Evolutionary conservation across 2,329 filamentous ascomycete genomes (phyloP).

Genomic region (Rhynchosporium secalis): DNA sequence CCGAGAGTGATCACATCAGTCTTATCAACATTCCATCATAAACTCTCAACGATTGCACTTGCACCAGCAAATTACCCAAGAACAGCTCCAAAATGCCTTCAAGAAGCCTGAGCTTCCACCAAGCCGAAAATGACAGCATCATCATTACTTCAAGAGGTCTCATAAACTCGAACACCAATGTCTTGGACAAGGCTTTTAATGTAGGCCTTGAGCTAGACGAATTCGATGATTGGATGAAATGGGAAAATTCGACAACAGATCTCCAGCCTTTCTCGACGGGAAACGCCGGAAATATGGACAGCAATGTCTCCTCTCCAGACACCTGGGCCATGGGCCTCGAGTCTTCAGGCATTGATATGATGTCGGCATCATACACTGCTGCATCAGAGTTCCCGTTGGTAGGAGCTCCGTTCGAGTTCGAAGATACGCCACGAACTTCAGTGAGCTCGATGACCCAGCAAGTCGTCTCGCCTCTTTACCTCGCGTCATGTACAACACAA

Average conservation of each 20-base stretch:
- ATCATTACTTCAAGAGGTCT: conserved; percentile 15
- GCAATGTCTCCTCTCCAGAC: conserved; percentile 19
- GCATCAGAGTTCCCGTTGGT: conserved; percentile 15
- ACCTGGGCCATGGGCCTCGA: conserved; percentile 14
- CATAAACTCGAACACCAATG: conserved; percentile 10
- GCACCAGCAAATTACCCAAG: neutral
- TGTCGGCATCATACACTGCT: conserved; percentile 16
- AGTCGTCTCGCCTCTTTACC: neutral
- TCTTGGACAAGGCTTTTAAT: conserved; percentile 24
- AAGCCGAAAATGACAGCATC: neutral
- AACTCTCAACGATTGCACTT: neutral
- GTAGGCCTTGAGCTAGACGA: conserved; percentile 17
- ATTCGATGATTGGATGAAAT: conserved; percentile 25
- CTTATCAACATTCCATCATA: neutral
- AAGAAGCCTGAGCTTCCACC: conserved; percentile 7
- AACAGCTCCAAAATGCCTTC: conserved; percentile 12
- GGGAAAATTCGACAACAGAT: conserved; percentile 16
- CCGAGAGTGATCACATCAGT: neutral
- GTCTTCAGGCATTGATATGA: conserved; percentile 9
- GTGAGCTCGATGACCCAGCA: neutral
- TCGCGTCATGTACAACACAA: neutral
- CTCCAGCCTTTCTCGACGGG: conserved; percentile 6
- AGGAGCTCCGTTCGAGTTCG: conserved; percentile 21
- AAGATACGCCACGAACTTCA: conserved; percentile 13
- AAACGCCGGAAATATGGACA: conserved; percentile 16